Percentiles rank a stretch among this genome's conserved stretches.
These are phyloP conservation scores for Camellia granthamiana DNA, from an alignment of 148 eudicot species.

Conservation along the genomic window DNA sequence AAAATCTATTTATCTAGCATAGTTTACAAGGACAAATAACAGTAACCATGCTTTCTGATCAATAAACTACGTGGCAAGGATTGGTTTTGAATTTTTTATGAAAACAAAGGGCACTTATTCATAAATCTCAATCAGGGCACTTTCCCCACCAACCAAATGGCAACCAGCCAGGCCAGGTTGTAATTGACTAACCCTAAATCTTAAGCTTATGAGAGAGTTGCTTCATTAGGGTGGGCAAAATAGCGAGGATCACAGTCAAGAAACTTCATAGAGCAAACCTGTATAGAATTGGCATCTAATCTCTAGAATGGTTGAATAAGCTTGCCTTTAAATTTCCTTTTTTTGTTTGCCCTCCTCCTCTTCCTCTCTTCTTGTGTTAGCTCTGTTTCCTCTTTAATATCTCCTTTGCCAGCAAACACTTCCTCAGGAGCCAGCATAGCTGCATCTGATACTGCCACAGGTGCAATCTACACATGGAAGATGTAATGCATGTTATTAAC, in stretches of 20 bases:
- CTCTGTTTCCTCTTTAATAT: slow-evolving; percentile 90
- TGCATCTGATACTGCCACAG: slow-evolving; percentile 90
- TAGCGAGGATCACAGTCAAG: neutral
- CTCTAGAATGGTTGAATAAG: neutral
- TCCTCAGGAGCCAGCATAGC: slow-evolving; percentile 99
- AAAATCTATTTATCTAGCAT: no score
- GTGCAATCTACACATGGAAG: slow-evolving; percentile 63
- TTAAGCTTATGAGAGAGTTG: neutral
- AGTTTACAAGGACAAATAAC: neutral
- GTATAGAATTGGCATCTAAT: neutral
- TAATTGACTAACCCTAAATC: neutral
- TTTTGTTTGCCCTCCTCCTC: slow-evolving; percentile 81
- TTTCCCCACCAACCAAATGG: neutral
- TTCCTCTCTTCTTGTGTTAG: slow-evolving; percentile 82
- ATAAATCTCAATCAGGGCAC: neutral
- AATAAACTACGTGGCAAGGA: no score
- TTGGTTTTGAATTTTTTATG: no score
- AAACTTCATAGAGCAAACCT: neutral
- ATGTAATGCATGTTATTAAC: slow-evolving; percentile 1
- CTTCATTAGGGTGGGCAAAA: neutral
- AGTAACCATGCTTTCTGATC: no score
- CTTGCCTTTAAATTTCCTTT: slow-evolving; percentile 82
- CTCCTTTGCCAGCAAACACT: slow-evolving; percentile 85
- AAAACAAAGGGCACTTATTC: neutral
- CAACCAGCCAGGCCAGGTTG: neutral